Base-by-base conservation (phyloP, 2,329 filamentous ascomycete genomes). In the Ophiosphaerella narmari region DNA sequence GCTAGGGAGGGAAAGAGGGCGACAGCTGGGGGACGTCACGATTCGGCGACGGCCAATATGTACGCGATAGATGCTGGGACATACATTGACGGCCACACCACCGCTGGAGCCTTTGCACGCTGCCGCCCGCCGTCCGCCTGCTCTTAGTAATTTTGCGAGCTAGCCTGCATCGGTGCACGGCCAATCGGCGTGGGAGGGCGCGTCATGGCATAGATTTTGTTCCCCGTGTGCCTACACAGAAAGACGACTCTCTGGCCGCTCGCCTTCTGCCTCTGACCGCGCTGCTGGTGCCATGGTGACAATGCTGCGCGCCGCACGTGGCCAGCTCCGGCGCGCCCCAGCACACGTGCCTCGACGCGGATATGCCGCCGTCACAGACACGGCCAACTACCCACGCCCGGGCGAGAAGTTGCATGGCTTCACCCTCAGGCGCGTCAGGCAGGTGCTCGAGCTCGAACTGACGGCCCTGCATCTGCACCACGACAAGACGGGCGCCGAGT, bases 401-500 rank as follows among this genome's bases (percentile, higher is more conserved):
- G 94, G 94, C 68, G 87, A 93, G 69, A 88, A 89, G 75, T 83
- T 97, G 35, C 89, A 97, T 73, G 94, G 94, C 67, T 99, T 99
- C 77, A 97, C 92, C 0, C 79, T 99, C 46, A 80, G 92, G 66
- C 86, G 93, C 54, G 85, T 89, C 54, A 96, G 97, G 77, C 89
- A 96, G 76, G 90, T 99, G 2, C 91, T 92, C 0, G 94, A 99
- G 78, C 83, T 97, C 41, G 90, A 97, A 74, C 77, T 99, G 67
- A 96, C 92, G 1, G 94, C 94, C 5, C 76, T 97, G 45, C 90
- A 95, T 57, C 82, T 99, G 56, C 87, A 90, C 67, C 94, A 99
- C 72, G 90, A 97, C 77, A 92, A 92, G 79, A 99, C 94, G 0
- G 91, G 92, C 52, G 94, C 94, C 57, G 91, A 99, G 62, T 97